phyloP scores from a whole-genome alignment of 495 filamentous ascomycete genomes.

The Penicillium mononematosum region DNA sequence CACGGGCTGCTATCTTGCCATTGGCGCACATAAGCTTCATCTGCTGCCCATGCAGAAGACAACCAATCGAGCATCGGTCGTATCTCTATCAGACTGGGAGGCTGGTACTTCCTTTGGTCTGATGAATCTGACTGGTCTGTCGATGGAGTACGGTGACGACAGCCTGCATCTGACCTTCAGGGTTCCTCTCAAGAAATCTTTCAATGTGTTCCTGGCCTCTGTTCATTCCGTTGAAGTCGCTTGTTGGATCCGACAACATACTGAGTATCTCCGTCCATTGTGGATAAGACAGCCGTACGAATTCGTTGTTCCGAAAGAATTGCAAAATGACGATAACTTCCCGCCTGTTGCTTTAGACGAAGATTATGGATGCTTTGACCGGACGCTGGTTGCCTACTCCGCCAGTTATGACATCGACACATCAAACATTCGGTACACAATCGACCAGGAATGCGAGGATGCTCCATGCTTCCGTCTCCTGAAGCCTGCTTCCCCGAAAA shows the following conservation, averaged over 20 bases:
- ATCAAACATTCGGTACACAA: constrained; percentile 71
- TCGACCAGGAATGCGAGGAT: constrained; percentile 75
- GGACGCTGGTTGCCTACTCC: constrained; percentile 84
- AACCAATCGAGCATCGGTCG: constrained; percentile 53
- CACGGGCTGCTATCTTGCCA: constrained; percentile 76
- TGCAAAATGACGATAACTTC: constrained; percentile 60
- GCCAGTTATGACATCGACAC: constrained; percentile 72
- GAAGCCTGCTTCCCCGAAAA: constrained; percentile 55
- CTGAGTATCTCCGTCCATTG: constrained; percentile 76
- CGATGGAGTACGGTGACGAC: constrained; percentile 72
- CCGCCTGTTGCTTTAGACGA: constrained; percentile 63
- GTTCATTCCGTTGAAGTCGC: constrained; percentile 75
- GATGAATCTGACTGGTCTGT: constrained; percentile 67
- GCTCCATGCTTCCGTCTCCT: constrained; percentile 81
- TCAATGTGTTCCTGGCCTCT: constrained; percentile 74
- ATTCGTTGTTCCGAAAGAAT: constrained; percentile 58
- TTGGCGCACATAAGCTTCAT: constrained; percentile 81
- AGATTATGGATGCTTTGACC: constrained; percentile 76
- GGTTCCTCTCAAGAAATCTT: constrained; percentile 61
- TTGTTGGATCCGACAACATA: constrained; percentile 65
- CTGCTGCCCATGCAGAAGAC: constrained; percentile 70
- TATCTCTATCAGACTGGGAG: constrained; percentile 50
- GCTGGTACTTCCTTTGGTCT: constrained; percentile 64
- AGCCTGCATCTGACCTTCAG: constrained; percentile 83
- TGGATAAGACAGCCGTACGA: constrained; percentile 74